A percentile compares a stretch with the other conserved stretches of the same genome.
These are phyloP conservation scores for Pythium pyrilobum DNA, from an alignment of 352 stramenopile genomes.

Conservation along the genomic window DNA sequence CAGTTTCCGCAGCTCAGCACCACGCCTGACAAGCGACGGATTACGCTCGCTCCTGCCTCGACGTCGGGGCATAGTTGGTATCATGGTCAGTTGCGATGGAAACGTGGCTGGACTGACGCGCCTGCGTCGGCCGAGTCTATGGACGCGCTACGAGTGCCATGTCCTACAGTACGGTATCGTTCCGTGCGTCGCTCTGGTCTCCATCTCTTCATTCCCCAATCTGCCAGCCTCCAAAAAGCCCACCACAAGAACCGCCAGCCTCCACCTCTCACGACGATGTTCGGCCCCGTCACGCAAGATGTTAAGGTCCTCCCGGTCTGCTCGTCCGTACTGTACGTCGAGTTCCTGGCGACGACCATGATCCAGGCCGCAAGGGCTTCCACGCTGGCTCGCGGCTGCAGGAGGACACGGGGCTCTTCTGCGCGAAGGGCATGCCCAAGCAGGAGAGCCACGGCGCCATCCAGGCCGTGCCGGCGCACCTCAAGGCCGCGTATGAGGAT, in stretches of 20 bases:
- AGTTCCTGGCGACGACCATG: slow-evolving; percentile 45
- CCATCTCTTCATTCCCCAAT: neutral
- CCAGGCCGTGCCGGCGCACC: neutral
- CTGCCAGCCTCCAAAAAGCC: neutral
- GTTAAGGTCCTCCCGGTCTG: slow-evolving; percentile 14
- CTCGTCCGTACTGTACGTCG: slow-evolving; percentile 40
- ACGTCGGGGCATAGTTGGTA: too few species aligned
- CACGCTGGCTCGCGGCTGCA: slow-evolving; percentile 31
- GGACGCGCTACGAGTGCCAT: too few species aligned
- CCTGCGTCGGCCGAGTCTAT: too few species aligned
- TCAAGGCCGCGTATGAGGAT: slow-evolving; percentile 9
- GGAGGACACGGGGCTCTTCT: slow-evolving; percentile 28
- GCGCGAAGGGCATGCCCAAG: slow-evolving; percentile 11
- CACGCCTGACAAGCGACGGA: too few species aligned
- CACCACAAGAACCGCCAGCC: too few species aligned
- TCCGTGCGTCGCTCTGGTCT: too few species aligned
- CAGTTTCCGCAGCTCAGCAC: too few species aligned
- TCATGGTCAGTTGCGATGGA: too few species aligned
- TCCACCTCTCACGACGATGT: neutral
- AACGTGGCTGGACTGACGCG: too few species aligned
- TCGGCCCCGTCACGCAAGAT: neutral
- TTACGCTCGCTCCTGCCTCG: too few species aligned
- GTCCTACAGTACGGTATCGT: too few species aligned
- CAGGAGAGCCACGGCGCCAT: neutral
- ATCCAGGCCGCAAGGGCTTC: slow-evolving; percentile 41